Conservation (phyloP, 139 green algal genomes). For the Coccomyxa sp. region DNA sequence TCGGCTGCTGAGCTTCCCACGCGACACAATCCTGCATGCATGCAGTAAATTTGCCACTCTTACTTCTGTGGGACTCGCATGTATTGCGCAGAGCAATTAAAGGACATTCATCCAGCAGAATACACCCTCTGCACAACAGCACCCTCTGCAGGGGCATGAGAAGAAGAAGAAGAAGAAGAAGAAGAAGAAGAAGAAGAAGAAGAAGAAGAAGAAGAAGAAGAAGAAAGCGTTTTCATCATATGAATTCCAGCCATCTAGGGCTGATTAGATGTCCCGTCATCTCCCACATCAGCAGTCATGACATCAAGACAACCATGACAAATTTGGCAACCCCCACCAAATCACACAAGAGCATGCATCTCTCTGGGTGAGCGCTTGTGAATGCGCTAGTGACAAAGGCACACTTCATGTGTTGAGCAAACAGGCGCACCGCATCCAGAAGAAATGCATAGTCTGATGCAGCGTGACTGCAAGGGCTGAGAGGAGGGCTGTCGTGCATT, state of each 20-base stretch:
- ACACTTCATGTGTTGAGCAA: not conserved
- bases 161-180: not conserved
- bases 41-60: too few relatives aligned
- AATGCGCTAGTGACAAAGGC: too few relatives aligned
- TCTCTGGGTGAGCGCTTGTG: too few relatives aligned
- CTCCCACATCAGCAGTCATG: too few relatives aligned
- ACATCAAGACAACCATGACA: too few relatives aligned
- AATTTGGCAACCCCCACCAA: too few relatives aligned
- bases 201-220: not conserved
- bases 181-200: not conserved
- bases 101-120: not conserved
- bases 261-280: too few relatives aligned
- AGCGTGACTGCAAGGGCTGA: not conserved
- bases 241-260: too few relatives aligned
- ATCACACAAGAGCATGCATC: too few relatives aligned
- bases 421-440: not conserved
- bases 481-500: not conserved
- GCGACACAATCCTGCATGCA: conserved; percentile 48
- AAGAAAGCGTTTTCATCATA: too few relatives aligned
- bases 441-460: not conserved
- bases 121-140: not conserved
- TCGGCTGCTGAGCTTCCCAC: conserved; percentile 48
- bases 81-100: not conserved
- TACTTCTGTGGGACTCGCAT: not conserved
- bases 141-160: not conserved